A percentile compares a stretch with the other conserved stretches of the same genome.
phyloP scores from a whole-genome alignment of 805 yeast genomes.

The Henningerozyma blattae region DNA sequence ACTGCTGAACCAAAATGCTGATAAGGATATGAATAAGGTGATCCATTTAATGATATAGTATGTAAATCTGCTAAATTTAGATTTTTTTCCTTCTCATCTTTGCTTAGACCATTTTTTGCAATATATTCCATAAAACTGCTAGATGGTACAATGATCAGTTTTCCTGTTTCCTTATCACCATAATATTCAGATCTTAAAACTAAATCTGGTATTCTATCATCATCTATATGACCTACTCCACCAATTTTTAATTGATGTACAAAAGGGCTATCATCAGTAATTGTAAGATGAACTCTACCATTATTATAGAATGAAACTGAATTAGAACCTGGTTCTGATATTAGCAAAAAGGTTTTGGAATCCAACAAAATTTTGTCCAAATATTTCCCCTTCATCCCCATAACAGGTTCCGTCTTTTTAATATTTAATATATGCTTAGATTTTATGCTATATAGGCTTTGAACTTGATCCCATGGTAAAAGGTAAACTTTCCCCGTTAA shows the following conservation, averaged over 20 bases:
- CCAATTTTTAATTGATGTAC: constrained; percentile 26
- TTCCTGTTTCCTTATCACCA: constrained; percentile 23
- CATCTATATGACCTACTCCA: constrained; percentile 23
- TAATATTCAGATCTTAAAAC: constrained; percentile 33
- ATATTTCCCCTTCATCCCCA: constrained; percentile 30
- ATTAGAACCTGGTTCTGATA: constrained; percentile 43
- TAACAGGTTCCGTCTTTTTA: constrained; percentile 3
- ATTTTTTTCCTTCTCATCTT: neutral
- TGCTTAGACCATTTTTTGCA: too few relatives aligned
- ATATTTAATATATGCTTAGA: too few relatives aligned
- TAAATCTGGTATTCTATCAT: constrained; percentile 31
- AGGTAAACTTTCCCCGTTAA: constrained; percentile 33
- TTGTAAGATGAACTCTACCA: constrained; percentile 19
- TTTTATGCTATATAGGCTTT: too few relatives aligned
- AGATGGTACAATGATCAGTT: constrained; percentile 8
- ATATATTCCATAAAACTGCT: constrained; percentile 7
- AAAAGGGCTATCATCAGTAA: constrained; percentile 7
- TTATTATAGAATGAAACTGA: constrained; percentile 12
- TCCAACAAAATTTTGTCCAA: constrained; percentile 21
- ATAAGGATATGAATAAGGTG: constrained; percentile 3
- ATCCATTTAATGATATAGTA: constrained; percentile 4
- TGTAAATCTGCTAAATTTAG: constrained; percentile 2
- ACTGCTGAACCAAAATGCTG: constrained; percentile 15
- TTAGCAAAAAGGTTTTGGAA: constrained; percentile 28
- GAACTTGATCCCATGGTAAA: constrained; percentile 22